phyloP scores from a whole-genome alignment of 2,329 filamentous ascomycete species.

The Aspergillus brunneoviolaceus region DNA sequence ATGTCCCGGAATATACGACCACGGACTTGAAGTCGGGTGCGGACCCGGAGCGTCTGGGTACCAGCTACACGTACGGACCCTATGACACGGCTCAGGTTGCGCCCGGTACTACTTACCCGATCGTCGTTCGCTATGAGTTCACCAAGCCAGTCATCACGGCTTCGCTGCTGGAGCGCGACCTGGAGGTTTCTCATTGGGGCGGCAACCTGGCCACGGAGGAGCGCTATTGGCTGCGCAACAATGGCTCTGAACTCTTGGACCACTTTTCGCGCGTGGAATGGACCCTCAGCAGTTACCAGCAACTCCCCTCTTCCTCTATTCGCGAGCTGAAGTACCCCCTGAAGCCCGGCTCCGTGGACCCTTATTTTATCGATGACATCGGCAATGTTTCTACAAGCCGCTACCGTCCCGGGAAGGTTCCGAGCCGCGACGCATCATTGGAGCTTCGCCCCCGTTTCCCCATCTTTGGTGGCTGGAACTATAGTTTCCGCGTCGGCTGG shows the following conservation, averaged over 20 bases:
- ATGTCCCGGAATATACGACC: constrained; percentile 82
- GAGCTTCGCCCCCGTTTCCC: constrained; percentile 94
- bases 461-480: constrained; percentile 97
- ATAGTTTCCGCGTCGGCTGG: constrained; percentile 96
- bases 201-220: constrained; percentile 96
- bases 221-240: constrained; percentile 83
- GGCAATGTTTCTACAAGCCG: constrained; percentile 94
- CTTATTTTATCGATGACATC: constrained; percentile 95
- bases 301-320: constrained; percentile 72
- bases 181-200: constrained; percentile 97
- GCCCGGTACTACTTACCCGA: constrained; percentile 71
- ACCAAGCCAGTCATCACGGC: constrained; percentile 86
- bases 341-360: constrained; percentile 73
- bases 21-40: constrained; percentile 59
- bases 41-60: constrained; percentile 78
- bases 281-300: constrained; percentile 71
- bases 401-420: constrained; percentile 65
- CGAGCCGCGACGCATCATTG: constrained; percentile 73
- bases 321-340: constrained; percentile 81
- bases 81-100: constrained; percentile 69
- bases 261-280: constrained; percentile 77
- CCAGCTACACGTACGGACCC: constrained; percentile 84
- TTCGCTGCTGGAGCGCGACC: constrained; percentile 76
- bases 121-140: constrained; percentile 88
- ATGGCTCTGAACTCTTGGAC: constrained; percentile 72